Evolutionary conservation across 169 alveolate genomes (phyloP).

Genomic region (Eimeria zaria): DNA sequence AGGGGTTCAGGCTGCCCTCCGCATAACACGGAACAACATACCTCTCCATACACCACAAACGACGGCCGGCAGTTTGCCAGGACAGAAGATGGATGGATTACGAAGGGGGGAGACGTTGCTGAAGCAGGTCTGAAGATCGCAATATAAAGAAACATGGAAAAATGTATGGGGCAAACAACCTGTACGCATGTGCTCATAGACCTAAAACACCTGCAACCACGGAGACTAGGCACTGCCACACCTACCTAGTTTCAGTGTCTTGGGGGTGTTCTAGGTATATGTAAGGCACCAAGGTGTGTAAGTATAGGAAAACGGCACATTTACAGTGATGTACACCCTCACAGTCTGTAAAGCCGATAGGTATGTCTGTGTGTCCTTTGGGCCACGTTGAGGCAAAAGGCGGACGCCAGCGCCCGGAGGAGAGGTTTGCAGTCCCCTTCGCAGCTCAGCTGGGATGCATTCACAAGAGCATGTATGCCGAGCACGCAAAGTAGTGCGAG

Average conservation of each 20-base stretch:
- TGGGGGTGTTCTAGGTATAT: background rate
- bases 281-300: background rate
- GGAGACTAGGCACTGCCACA: background rate
- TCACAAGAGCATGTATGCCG: background rate
- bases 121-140: constrained; percentile 31
- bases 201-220: background rate
- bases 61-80: constrained; percentile 54
- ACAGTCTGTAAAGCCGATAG: constrained; percentile 31
- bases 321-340: background rate
- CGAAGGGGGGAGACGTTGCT: constrained; percentile 52
- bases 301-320: background rate
- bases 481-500: background rate
- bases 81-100: constrained; percentile 71
- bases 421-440: constrained; percentile 62
- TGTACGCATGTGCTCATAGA: background rate
- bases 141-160: background rate
- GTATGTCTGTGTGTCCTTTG: constrained; percentile 13
- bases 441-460: constrained; percentile 36
- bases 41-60: constrained; percentile 60
- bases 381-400: constrained; percentile 74
- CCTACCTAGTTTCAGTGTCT: background rate
- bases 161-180: background rate
- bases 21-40: background rate
- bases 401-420: constrained; percentile 73
- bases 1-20: background rate